Conservation (phyloP, 2,329 filamentous ascomycete genomes). For the Neurospora sp. region DNA sequence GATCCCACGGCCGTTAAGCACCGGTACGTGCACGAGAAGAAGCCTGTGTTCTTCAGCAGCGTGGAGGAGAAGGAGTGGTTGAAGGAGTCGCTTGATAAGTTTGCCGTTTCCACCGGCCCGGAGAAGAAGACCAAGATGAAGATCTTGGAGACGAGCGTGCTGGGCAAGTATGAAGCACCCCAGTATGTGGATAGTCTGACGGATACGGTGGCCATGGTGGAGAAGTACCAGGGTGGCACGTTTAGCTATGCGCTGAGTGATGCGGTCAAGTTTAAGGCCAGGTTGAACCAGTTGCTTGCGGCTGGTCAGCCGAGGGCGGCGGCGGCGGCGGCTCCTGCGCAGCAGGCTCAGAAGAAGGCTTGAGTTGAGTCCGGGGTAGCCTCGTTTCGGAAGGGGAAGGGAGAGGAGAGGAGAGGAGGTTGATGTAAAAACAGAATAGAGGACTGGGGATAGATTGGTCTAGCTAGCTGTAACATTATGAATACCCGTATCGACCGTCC, state of each 20-base stretch:
- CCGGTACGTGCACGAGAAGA: conserved; percentile 15
- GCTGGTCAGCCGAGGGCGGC: conserved; percentile 4
- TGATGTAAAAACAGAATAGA: conserved; percentile 2
- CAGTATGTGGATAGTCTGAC: conserved; percentile 17
- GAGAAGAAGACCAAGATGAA: conserved; percentile 20
- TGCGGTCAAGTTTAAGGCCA: conserved; percentile 20
- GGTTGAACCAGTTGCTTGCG: conserved; percentile 20
- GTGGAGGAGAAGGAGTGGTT: conserved; percentile 23
- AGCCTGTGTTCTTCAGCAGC: conserved; percentile 30
- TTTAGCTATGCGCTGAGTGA: conserved; percentile 21
- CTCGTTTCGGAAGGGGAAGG: not conserved
- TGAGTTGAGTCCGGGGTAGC: conserved; percentile 3
- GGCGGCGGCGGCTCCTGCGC: not conserved
- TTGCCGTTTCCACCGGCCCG: conserved; percentile 9
- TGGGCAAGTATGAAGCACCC: conserved; percentile 27
- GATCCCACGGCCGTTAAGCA: conserved; percentile 13
- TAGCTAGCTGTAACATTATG: conserved; percentile 1
- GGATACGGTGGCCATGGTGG: conserved; percentile 22
- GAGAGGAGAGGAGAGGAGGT: not conserved
- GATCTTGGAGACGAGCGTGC: conserved; percentile 27
- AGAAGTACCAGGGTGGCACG: conserved; percentile 27
- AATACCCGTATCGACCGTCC: not conserved
- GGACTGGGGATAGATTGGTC: not conserved
- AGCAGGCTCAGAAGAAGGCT: conserved; percentile 5
- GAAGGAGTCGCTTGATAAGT: conserved; percentile 4